phyloP scores from a whole-genome alignment of 2,329 filamentous ascomycete species.

The Talaromyces sp. region DNA sequence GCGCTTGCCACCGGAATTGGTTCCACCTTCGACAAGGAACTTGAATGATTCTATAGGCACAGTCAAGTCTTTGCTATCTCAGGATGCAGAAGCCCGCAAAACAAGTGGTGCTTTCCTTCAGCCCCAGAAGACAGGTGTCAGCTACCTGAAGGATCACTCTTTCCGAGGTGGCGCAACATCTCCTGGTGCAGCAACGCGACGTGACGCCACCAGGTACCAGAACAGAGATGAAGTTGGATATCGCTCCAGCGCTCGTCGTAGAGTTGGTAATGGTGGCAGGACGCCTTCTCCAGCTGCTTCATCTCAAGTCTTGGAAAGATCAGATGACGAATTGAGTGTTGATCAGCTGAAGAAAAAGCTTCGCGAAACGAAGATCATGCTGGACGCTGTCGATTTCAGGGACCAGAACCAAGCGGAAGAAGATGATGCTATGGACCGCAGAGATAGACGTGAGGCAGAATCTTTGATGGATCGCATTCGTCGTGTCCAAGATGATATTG shows the following conservation, averaged over 20 bases:
- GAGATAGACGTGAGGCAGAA: slow-evolving; percentile 87
- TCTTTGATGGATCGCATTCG: slow-evolving; percentile 91
- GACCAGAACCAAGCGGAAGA: slow-evolving; percentile 88
- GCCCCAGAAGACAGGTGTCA: slow-evolving; percentile 95
- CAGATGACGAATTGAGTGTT: slow-evolving; percentile 75
- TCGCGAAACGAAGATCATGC: slow-evolving; percentile 84
- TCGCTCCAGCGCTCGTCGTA: slow-evolving; percentile 85
- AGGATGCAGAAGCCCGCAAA: slow-evolving; percentile 87
- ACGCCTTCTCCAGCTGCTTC: slow-evolving; percentile 80
- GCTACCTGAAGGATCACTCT: slow-evolving; percentile 93
- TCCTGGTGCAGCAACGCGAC: slow-evolving; percentile 60
- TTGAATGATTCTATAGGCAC: slow-evolving; percentile 89
- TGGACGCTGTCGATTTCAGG: slow-evolving; percentile 94
- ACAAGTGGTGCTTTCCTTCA: slow-evolving; percentile 84
- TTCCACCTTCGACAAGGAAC: slow-evolving; percentile 91
- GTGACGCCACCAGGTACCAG: slow-evolving; percentile 94
- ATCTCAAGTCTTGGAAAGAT: slow-evolving; percentile 57
- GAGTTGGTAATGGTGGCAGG: slow-evolving; percentile 64
- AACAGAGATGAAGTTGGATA: slow-evolving; percentile 96
- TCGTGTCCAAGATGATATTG: slow-evolving; percentile 90
- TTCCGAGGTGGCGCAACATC: slow-evolving; percentile 66
- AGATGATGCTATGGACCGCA: slow-evolving; percentile 84
- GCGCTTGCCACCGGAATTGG: slow-evolving; percentile 81
- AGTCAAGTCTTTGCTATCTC: slow-evolving; percentile 81
- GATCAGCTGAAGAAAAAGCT: slow-evolving; percentile 92